Evolutionary conservation across 2,329 filamentous ascomycete genomes (phyloP).

Genomic region (Verticillium zaregamsianum): DNA sequence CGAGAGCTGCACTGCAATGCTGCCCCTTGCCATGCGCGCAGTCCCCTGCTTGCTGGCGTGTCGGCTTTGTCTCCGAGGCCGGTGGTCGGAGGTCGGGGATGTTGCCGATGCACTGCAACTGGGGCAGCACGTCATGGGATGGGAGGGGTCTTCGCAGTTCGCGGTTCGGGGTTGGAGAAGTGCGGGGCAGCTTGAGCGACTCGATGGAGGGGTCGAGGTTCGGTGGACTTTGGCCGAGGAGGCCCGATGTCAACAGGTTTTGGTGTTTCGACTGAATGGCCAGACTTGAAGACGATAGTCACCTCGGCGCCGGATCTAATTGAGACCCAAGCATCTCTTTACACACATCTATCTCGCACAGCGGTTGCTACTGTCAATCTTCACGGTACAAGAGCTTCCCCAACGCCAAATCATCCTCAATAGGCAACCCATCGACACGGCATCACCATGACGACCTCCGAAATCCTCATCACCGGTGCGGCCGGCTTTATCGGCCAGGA

Average conservation of each 20-base stretch:
- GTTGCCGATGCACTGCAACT: neutral
- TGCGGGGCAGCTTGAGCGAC: neutral
- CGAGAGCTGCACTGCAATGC: neutral
- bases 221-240: neutral
- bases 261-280: neutral
- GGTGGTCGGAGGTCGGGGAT: neutral
- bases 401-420: neutral
- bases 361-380: too few relatives aligned
- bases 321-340: too few relatives aligned
- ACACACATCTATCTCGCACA: too few relatives aligned
- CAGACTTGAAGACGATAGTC: too few relatives aligned
- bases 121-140: neutral
- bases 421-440: too few relatives aligned
- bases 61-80: conserved; percentile 9
- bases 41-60: neutral
- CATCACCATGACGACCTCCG: neutral
- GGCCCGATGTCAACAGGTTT: neutral
- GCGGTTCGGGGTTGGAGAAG: neutral
- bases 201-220: neutral
- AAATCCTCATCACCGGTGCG: conserved; percentile 58
- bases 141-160: neutral
- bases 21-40: neutral
- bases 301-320: too few relatives aligned
- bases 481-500: conserved; percentile 63
- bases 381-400: too few relatives aligned